A percentile compares a stretch with the other conserved stretches of the same genome.
Conservation (phyloP, 2,329 filamentous ascomycete species). For the Aspergillus latus region DNA sequence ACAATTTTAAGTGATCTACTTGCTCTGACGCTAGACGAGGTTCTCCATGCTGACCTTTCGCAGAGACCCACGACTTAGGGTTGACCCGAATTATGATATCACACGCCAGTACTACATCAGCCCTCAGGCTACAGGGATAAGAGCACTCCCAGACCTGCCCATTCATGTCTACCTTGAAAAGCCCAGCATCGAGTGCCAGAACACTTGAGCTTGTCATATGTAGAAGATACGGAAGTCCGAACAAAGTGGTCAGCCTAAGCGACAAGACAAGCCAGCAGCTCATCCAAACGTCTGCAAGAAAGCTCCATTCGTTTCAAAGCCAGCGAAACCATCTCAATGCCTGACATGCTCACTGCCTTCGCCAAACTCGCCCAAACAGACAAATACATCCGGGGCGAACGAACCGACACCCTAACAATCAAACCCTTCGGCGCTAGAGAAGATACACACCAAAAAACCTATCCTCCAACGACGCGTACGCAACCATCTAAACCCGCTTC, state of each 20-base stretch:
- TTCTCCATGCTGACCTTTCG: conserved; percentile 19
- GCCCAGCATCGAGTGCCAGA: conserved; percentile 76
- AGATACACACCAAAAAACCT: conserved; percentile 66
- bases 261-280: conserved; percentile 73
- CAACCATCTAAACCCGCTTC: conserved; percentile 75
- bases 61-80: conserved; percentile 58
- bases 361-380: conserved; percentile 68
- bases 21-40: not conserved
- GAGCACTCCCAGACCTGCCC: conserved; percentile 65
- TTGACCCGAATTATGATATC: conserved; percentile 73
- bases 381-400: conserved; percentile 68
- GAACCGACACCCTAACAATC: conserved; percentile 68
- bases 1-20: conserved; percentile 37
- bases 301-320: conserved; percentile 76
- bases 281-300: conserved; percentile 69
- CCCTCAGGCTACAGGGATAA: conserved; percentile 59
- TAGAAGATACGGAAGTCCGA: conserved; percentile 77
- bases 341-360: conserved; percentile 83
- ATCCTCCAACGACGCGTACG: conserved; percentile 82
- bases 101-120: conserved; percentile 77
- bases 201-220: conserved; percentile 73
- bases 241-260: conserved; percentile 79
- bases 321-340: conserved; percentile 79
- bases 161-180: conserved; percentile 75
- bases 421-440: conserved; percentile 68